These are phyloP conservation scores for Globisporangium paddicum DNA, from an alignment of 352 stramenopile genomes.

Conservation along the genomic window DNA sequence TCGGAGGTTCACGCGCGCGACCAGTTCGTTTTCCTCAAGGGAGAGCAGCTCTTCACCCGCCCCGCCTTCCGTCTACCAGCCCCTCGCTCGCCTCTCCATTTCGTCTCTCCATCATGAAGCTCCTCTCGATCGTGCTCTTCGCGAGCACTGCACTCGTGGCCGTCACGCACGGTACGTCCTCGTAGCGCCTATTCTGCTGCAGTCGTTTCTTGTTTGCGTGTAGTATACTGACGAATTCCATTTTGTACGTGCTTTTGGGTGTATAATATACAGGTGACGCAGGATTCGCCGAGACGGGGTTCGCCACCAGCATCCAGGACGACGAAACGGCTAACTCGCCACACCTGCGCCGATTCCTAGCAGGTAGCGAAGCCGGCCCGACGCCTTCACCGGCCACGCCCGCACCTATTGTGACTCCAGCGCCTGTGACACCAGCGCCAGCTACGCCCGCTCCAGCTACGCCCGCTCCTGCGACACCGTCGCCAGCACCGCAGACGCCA, in stretches of 20 bases:
- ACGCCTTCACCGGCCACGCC: conserved; percentile 18
- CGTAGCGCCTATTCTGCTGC: neutral
- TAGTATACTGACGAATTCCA: neutral
- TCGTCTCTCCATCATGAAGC: conserved; percentile 30
- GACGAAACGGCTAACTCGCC: conserved; percentile 6
- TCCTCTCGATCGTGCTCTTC: conserved; percentile 22
- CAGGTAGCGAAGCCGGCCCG: neutral
- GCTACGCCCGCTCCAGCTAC: conserved; percentile 8
- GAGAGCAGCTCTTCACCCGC: conserved; percentile 2
- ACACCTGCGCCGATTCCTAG: conserved; percentile 9
- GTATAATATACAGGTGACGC: conserved; percentile 12
- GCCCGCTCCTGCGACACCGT: conserved; percentile 11
- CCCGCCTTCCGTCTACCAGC: conserved; percentile 4
- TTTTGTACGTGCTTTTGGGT: neutral
- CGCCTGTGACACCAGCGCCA: conserved; percentile 12
- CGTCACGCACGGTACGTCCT: conserved; percentile 10
- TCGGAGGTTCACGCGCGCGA: conserved; percentile 35
- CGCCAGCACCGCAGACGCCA: conserved; percentile 12
- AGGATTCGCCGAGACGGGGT: conserved; percentile 14
- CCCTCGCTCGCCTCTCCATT: neutral
- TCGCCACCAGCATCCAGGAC: conserved; percentile 11
- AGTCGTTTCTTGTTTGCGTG: neutral
- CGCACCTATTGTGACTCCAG: conserved; percentile 7
- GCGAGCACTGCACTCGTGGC: conserved; percentile 19
- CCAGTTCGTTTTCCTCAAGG: conserved; percentile 6